Evolutionary conservation across 2,329 filamentous ascomycete genomes (phyloP).

Genomic region (Drechslera avenae): DNA sequence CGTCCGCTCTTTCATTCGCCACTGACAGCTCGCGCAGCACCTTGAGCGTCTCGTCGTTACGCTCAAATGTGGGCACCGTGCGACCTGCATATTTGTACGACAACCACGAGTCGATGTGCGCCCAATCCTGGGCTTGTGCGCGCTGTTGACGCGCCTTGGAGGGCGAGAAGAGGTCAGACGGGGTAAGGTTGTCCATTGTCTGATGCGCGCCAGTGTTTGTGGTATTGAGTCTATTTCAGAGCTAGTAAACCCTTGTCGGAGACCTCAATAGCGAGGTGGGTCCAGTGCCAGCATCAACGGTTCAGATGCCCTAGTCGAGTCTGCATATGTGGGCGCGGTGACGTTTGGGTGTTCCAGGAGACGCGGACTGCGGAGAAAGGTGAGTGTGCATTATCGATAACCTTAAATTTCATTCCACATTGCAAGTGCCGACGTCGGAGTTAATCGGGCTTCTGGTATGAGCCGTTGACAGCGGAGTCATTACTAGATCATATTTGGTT

Average conservation of each 20-base stretch:
- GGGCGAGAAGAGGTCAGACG: constrained; percentile 61
- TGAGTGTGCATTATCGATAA: constrained; percentile 42
- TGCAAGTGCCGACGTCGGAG: constrained; percentile 43
- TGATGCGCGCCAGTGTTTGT: constrained; percentile 4
- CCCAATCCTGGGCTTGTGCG: constrained; percentile 88
- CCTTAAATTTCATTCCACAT: constrained; percentile 27
- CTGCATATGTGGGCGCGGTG: constrained; percentile 4
- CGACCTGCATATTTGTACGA: constrained; percentile 67
- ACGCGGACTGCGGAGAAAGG: constrained; percentile 10
- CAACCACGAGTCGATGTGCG: constrained; percentile 84
- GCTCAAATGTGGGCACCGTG: constrained; percentile 76
- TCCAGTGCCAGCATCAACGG: not conserved
- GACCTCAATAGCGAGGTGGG: constrained; percentile 8
- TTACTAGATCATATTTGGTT: constrained; percentile 12
- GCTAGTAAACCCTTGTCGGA: constrained; percentile 3
- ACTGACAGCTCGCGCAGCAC: constrained; percentile 74
- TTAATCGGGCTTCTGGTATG: constrained; percentile 19
- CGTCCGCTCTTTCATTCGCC: constrained; percentile 77
- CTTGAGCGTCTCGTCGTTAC: constrained; percentile 81
- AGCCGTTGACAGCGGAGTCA: constrained; percentile 21
- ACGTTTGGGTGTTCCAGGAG: constrained; percentile 14
- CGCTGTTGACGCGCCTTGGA: constrained; percentile 74
- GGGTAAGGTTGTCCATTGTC: constrained; percentile 45
- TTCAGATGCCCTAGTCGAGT: constrained; percentile 6
- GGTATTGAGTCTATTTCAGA: not conserved